Percentiles rank a stretch among this genome's conserved stretches.
Evolutionary conservation across 441 rosid genomes (phyloP).

Genomic region (Jatropha multifida): DNA sequence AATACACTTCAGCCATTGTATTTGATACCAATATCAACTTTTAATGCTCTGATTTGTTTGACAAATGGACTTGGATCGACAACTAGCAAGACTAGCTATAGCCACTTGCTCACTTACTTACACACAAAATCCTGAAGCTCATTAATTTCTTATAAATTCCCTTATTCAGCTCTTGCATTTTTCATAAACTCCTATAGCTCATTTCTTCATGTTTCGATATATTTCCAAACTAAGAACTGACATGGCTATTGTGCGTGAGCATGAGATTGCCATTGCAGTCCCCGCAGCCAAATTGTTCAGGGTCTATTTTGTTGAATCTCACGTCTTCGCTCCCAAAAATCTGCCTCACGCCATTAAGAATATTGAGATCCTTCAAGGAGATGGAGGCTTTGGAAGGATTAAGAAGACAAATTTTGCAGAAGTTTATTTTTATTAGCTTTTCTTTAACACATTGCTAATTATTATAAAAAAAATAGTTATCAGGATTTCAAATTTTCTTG

Average conservation of each 20-base stretch:
- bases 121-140: neutral
- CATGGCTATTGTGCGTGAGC: constrained; percentile 27
- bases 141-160: neutral
- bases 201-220: no score
- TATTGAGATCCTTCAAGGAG: neutral
- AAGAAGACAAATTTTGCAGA: constrained; percentile 24
- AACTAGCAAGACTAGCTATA: no score
- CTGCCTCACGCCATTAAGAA: neutral
- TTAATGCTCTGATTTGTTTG: no score
- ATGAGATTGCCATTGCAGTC: constrained; percentile 8
- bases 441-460: no score
- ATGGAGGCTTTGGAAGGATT: constrained; percentile 48
- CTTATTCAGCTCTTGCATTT: neutral
- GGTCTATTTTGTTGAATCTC: constrained; percentile 30
- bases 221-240: neutral
- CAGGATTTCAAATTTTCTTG: neutral
- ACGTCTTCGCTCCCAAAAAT: neutral
- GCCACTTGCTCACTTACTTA: no score
- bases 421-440: neutral
- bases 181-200: neutral
- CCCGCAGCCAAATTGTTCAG: constrained; percentile 33
- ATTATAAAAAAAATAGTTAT: no score
- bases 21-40: no score
- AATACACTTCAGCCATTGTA: no score
- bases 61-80: no score